These are phyloP conservation scores for Escovopsis sp. DNA, from an alignment of 2,329 filamentous ascomycete genomes.

Conservation along the genomic window DNA sequence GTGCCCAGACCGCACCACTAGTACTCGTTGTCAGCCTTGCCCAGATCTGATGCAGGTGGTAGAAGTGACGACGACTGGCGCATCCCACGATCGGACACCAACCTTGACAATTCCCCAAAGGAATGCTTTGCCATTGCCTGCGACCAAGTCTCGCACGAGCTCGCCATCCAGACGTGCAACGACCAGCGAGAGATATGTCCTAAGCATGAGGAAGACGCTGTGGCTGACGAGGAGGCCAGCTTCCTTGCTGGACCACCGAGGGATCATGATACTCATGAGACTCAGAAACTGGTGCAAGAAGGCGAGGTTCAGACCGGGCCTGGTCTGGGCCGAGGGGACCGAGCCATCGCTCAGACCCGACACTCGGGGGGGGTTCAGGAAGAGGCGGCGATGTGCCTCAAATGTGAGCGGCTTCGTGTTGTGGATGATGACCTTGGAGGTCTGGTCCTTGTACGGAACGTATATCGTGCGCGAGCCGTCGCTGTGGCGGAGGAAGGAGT, in stretches of 20 bases:
- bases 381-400: conserved; percentile 85
- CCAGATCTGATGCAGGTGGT: not conserved
- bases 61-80: too few relatives aligned
- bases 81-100: conserved; percentile 9
- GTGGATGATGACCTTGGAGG: conserved; percentile 80
- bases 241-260: conserved; percentile 89
- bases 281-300: conserved; percentile 96
- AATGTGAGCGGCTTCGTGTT: conserved; percentile 88
- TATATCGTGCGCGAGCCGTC: conserved; percentile 92
- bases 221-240: conserved; percentile 81
- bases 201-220: conserved; percentile 72
- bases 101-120: conserved; percentile 74
- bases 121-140: conserved; percentile 79
- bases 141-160: conserved; percentile 91
- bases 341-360: conserved; percentile 59
- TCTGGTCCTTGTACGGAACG: conserved; percentile 77
- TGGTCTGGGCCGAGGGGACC: conserved; percentile 78
- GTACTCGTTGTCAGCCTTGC: not conserved
- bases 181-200: conserved; percentile 86
- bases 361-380: conserved; percentile 77
- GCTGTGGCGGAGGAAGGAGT: conserved; percentile 85
- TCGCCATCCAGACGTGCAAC: conserved; percentile 89
- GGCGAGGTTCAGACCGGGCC: conserved; percentile 85
- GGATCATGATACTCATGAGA: conserved; percentile 93
- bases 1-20: conserved; percentile 86